Conservation (phyloP, 768 basidiomycete genomes). For the Leccinum disarticulatum region DNA sequence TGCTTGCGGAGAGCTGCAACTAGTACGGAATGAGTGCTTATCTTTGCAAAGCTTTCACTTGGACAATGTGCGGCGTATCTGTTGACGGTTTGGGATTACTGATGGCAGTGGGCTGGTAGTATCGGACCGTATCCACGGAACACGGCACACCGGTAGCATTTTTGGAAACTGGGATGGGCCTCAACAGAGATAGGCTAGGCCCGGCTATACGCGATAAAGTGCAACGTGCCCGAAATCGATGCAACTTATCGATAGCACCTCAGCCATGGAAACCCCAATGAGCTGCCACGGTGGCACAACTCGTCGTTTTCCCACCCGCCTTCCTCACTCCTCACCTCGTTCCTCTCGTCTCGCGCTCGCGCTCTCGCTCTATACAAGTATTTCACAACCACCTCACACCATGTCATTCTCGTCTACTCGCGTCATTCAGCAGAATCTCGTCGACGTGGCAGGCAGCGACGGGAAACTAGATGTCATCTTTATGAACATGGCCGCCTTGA, state of each 20-base stretch:
- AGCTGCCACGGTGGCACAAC: not conserved
- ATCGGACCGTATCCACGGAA: not conserved
- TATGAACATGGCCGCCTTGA: constrained; percentile 21
- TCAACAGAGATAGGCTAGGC: not conserved
- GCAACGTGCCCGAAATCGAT: constrained; percentile 1
- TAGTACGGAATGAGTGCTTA: too few relatives aligned
- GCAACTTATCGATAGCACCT: not conserved
- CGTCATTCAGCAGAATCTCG: constrained; percentile 27
- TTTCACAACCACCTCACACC: not conserved
- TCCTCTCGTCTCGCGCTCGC: constrained; percentile 5
- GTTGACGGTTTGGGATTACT: not conserved
- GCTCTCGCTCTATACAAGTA: not conserved
- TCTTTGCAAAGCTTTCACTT: not conserved
- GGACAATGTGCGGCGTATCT: not conserved
- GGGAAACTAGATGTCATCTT: constrained; percentile 20
- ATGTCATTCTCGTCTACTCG: not conserved
- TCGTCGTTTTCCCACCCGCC: constrained; percentile 6
- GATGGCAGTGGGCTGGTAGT: not conserved
- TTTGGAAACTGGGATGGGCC: not conserved
- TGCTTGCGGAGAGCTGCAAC: not conserved
- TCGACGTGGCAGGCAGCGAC: constrained; percentile 27
- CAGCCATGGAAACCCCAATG: constrained; percentile 33
- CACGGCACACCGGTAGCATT: not conserved
- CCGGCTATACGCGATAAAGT: not conserved
- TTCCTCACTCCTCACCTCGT: not conserved